Evolutionary conservation across 345 rosid species (phyloP), one percentile per base, ranked within the genome.

Genomic region (Salix viminalis): DNA sequence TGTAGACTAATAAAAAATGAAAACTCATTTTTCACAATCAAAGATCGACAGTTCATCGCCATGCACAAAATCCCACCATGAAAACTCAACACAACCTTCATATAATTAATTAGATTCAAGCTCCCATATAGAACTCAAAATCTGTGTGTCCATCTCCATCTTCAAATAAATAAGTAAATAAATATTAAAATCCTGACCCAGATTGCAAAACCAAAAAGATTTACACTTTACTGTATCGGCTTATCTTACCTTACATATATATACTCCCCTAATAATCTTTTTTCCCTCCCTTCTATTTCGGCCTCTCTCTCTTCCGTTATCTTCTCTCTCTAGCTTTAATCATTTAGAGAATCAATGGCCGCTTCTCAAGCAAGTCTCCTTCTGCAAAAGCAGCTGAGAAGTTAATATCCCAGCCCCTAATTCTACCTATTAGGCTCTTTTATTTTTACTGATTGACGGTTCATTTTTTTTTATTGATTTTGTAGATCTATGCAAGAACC

Each of bases 401-500:
- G 98, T 88, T 83, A 50, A 6, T 69, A 56, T 11, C 18, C 23
- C 21, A 2, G 15, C 26, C 37, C 48, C 5, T n/a, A 42, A 54
- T 28, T 9, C 21, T 13, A 26, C 46, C 37, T 12, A 5, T 8
- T 69, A 11, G 18, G 61, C 24, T 30, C 13, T 66, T 61, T 34
- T 16, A 9, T 4, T 7, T 34, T 72, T 58, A 58, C 67, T 23
- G 42, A 44, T 16, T 80, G 18, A 30, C 23, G 5, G 62, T 77
- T 66, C 39, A 28, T 24, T 52, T 62, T 42, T 60, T 36, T 12
- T 12, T 70, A 62, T 71, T 69, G 46, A 58, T 39, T 84, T 14
- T 84, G 90, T 93, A 95, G 99, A 95, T 95, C 99, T 95, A 77
- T 95, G 99, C 74, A 93, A 89, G 88, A 82, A 91, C 74, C 98